These are phyloP conservation scores for Ceratobasidium papillatum DNA, from an alignment of 1,284 basidiomycete species.

Conservation along the genomic window DNA sequence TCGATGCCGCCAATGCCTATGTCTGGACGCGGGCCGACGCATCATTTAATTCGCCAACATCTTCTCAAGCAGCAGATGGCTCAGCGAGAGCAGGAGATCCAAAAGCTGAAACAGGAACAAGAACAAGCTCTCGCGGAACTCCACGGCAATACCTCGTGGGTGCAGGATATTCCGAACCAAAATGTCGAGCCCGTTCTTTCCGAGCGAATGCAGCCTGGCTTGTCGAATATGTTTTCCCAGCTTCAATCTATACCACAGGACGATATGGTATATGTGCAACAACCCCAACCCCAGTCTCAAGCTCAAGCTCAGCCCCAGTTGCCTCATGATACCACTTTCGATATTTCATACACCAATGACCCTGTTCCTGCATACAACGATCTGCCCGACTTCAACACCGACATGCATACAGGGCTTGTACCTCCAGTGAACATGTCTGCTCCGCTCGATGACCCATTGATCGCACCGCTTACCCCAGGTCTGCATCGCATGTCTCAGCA, in stretches of 20 bases:
- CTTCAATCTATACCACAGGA: conserved; percentile 1
- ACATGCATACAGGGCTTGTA: conserved; percentile 9
- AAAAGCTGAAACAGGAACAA: conserved; percentile 6
- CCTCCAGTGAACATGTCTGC: background rate
- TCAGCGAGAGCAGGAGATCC: conserved; percentile 2
- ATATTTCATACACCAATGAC: background rate
- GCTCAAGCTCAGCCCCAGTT: background rate
- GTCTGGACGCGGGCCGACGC: background rate
- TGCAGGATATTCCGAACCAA: background rate
- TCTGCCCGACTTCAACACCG: background rate
- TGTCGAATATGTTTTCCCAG: background rate
- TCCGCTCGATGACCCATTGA: background rate
- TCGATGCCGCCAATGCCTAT: background rate
- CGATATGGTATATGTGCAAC: background rate
- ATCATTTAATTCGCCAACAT: background rate
- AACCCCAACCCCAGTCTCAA: background rate
- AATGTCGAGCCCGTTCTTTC: background rate
- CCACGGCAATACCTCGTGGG: background rate
- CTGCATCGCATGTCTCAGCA: background rate
- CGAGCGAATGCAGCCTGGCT: background rate
- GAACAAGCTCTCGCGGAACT: conserved; percentile 1
- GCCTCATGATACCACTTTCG: background rate
- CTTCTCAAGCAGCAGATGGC: background rate
- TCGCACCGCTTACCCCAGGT: background rate
- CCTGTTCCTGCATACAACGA: conserved; percentile 1